Conservation (phyloP, 1,139 yeast species). For the Neolecta irregularis region DNA sequence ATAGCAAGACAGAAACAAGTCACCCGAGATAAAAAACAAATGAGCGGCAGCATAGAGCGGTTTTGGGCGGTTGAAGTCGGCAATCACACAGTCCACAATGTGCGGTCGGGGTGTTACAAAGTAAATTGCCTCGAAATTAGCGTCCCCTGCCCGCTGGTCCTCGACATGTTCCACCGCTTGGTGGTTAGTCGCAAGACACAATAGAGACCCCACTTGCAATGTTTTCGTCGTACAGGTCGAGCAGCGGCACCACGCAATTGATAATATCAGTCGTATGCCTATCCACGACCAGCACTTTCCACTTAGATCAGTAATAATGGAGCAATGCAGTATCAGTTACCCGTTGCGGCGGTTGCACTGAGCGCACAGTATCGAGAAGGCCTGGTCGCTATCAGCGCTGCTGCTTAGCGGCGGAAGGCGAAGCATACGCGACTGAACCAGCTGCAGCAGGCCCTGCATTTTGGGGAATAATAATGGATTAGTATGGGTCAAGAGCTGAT, state of each 20-base stretch:
- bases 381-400: too few species aligned
- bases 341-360: too few species aligned
- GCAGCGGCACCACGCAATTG: conserved; percentile 23
- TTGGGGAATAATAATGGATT: too few species aligned
- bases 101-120: conserved; percentile 39
- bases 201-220: conserved; percentile 21
- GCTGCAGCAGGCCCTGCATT: too few species aligned
- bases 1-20: conserved; percentile 13
- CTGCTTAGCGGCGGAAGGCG: too few species aligned
- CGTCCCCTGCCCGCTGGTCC: conserved; percentile 34
- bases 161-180: conserved; percentile 40
- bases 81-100: conserved; percentile 41
- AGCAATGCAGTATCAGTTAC: background rate
- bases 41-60: conserved; percentile 43
- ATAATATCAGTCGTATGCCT: conserved; percentile 25
- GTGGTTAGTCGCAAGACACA: background rate
- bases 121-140: conserved; percentile 44
- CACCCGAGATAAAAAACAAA: conserved; percentile 41
- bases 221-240: conserved; percentile 28
- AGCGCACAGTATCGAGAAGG: too few species aligned
- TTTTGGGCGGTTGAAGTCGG: conserved; percentile 41
- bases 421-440: too few species aligned
- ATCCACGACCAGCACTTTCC: conserved; percentile 31
- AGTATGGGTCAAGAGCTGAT: too few species aligned
- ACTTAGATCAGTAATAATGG: conserved; percentile 17